Evolutionary conservation across 805 yeast species (phyloP).

Genomic region (Saturnispora halmiae): DNA sequence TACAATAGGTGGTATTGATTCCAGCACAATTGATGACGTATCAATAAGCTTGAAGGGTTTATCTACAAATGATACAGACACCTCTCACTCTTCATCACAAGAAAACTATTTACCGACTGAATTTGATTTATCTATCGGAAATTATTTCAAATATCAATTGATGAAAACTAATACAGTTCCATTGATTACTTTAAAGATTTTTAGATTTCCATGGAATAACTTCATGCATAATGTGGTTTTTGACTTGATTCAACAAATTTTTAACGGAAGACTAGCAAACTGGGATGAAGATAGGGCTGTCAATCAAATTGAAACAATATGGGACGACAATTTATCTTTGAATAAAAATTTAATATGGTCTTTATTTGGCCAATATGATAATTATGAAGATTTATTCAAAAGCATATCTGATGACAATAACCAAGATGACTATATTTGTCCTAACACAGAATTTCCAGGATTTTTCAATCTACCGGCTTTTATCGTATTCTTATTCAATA

Average conservation of each 20-base stretch:
- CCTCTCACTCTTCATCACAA: neutral
- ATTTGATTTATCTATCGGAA: constrained; percentile 50
- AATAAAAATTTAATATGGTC: constrained; percentile 71
- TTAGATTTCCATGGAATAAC: constrained; percentile 91
- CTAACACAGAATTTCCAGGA: constrained; percentile 23
- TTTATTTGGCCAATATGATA: constrained; percentile 39
- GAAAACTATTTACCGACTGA: constrained; percentile 13
- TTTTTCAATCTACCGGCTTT: constrained; percentile 29
- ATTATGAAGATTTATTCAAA: constrained; percentile 14
- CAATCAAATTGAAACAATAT: constrained; percentile 27
- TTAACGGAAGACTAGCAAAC: constrained; percentile 51
- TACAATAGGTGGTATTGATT: constrained; percentile 7
- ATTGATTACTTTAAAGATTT: constrained; percentile 56
- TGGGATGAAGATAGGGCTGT: constrained; percentile 31
- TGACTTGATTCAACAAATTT: constrained; percentile 89
- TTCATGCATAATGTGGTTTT: constrained; percentile 95
- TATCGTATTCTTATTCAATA: constrained; percentile 6
- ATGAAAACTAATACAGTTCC: constrained; percentile 61
- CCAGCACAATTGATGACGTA: constrained; percentile 17
- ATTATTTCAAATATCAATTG: constrained; percentile 68
- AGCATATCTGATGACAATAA: constrained; percentile 4
- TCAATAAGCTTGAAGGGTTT: constrained; percentile 22
- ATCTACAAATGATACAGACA: neutral
- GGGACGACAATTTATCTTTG: constrained; percentile 49
- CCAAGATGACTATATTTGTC: constrained; percentile 11